A percentile compares a stretch with the other conserved stretches of the same genome.
phyloP scores from a whole-genome alignment of 2,329 filamentous ascomycete genomes.

The Verticillium nubilum region DNA sequence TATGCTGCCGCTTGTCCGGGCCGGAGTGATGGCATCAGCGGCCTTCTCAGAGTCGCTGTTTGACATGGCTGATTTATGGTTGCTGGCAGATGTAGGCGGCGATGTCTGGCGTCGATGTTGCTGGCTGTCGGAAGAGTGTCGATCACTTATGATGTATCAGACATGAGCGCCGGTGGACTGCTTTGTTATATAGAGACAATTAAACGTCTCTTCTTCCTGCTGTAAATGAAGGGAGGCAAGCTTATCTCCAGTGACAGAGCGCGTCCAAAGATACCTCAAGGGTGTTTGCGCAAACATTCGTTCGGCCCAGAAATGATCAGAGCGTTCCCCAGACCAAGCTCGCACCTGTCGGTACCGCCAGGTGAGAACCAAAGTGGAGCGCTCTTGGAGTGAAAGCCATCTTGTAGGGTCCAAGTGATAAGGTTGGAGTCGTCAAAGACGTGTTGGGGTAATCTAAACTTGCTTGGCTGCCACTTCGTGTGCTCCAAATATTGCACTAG shows the following conservation, averaged over 20 bases:
- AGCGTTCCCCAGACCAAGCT: background rate
- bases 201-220: background rate
- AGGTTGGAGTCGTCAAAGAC: slow-evolving; percentile 7
- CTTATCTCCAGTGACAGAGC: background rate
- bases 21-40: slow-evolving; percentile 14
- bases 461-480: background rate
- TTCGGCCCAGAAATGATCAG: background rate
- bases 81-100: background rate
- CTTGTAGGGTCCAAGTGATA: slow-evolving; percentile 1
- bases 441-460: slow-evolving; percentile 1
- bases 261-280: background rate
- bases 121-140: background rate
- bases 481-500: background rate
- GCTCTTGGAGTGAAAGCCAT: background rate
- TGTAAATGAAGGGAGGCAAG: background rate
- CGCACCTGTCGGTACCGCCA: background rate
- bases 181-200: background rate
- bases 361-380: background rate
- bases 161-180: background rate
- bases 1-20: slow-evolving; percentile 15
- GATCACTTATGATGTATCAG: background rate
- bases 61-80: slow-evolving; percentile 1
- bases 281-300: background rate
- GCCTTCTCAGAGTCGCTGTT: slow-evolving; percentile 10
- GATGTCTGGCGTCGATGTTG: background rate